phyloP scores from a whole-genome alignment of 2,329 filamentous ascomycete genomes.

The Fusarium graminum region DNA sequence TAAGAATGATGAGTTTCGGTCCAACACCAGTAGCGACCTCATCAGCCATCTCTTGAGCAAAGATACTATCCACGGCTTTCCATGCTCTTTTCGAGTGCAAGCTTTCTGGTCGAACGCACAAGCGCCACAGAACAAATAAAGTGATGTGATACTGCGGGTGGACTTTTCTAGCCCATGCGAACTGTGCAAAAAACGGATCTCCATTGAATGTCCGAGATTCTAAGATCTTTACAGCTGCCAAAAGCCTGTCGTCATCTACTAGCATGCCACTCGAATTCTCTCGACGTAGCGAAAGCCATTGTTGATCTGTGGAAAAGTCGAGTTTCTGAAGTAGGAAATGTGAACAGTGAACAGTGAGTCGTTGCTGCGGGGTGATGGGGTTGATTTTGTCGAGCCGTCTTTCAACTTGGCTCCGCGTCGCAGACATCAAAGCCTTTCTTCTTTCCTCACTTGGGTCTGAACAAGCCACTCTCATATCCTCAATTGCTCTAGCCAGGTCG shows the following conservation, averaged over 20 bases:
- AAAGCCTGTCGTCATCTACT: background rate
- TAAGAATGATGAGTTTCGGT: background rate
- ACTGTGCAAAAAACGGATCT: constrained; percentile 1
- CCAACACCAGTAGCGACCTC: background rate
- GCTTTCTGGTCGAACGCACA: background rate
- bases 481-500: background rate
- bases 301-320: constrained; percentile 6
- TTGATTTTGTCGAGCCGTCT: background rate
- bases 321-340: constrained; percentile 3
- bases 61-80: background rate
- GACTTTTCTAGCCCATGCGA: background rate
- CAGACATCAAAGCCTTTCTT: background rate
- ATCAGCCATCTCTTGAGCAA: background rate
- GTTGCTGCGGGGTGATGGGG: background rate
- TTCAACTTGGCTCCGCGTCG: background rate
- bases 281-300: background rate
- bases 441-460: background rate
- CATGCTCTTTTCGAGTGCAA: background rate
- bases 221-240: background rate
- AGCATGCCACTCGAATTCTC: background rate
- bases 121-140: constrained; percentile 3
- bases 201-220: background rate
- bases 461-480: background rate
- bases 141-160: background rate
- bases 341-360: constrained; percentile 2